Evolutionary conservation across 345 rosid genomes (phyloP).

Genomic region (Lepidium aucheri): DNA sequence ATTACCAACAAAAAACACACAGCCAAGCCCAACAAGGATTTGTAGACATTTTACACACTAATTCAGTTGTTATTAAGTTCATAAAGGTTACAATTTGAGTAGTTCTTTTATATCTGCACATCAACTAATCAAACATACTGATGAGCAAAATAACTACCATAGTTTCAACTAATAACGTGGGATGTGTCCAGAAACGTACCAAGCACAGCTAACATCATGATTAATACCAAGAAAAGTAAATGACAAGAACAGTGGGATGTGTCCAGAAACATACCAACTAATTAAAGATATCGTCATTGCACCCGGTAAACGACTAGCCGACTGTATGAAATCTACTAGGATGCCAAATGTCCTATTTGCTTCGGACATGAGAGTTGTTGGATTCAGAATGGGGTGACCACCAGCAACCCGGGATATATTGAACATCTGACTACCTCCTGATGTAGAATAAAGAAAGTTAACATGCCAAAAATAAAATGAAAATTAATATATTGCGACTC

Average conservation of each 20-base stretch:
- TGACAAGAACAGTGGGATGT: slow-evolving; percentile 5
- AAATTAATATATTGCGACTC: slow-evolving; percentile 3
- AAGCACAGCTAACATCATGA: background rate
- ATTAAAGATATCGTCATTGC: slow-evolving; percentile 54
- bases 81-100: background rate
- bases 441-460: slow-evolving; percentile 10
- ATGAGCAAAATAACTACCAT: background rate
- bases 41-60: background rate
- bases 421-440: slow-evolving; percentile 54
- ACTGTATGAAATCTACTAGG: slow-evolving; percentile 54
- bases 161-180: background rate
- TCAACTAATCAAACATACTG: background rate
- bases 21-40: background rate
- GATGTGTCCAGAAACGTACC: slow-evolving; percentile 6
- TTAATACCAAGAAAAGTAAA: slow-evolving; percentile 4
- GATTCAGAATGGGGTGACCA: slow-evolving; percentile 64
- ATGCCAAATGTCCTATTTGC: slow-evolving; percentile 48
- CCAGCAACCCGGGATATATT: slow-evolving; percentile 69
- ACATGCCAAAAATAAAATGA: slow-evolving; percentile 1
- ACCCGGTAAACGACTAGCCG: slow-evolving; percentile 57
- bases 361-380: slow-evolving; percentile 52
- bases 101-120: background rate
- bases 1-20: background rate
- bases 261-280: slow-evolving; percentile 67
- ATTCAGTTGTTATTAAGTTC: slow-evolving; percentile 3